A percentile compares a stretch with the other conserved stretches of the same genome.
phyloP scores from a whole-genome alignment of 2,329 filamentous ascomycete genomes.

The Claviceps fusiformis region DNA sequence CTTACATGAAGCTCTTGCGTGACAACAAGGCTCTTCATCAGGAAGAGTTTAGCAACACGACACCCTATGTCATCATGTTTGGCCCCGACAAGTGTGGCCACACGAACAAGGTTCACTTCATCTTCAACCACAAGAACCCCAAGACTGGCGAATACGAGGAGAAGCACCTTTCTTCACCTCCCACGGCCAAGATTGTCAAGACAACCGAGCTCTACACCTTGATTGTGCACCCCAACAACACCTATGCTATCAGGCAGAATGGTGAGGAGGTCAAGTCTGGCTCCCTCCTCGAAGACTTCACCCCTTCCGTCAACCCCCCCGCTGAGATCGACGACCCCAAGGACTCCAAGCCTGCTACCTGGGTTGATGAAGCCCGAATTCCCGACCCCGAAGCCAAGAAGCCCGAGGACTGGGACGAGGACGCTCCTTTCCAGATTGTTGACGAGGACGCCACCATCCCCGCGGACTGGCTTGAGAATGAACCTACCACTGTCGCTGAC shows the following conservation, averaged over 20 bases:
- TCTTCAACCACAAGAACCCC: constrained; percentile 99
- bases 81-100: constrained; percentile 98
- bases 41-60: constrained; percentile 95
- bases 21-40: constrained; percentile 95
- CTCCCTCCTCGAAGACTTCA: constrained; percentile 87
- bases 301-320: constrained; percentile 80
- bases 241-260: constrained; percentile 83
- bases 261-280: constrained; percentile 79
- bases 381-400: constrained; percentile 85
- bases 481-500: constrained; percentile 71
- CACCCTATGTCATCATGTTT: constrained; percentile 99
- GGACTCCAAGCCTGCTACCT: constrained; percentile 87
- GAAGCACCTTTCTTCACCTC: constrained; percentile 86
- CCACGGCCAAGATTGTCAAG: constrained; percentile 80
- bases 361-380: constrained; percentile 90
- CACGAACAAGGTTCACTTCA: constrained; percentile 98
- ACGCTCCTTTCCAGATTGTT: constrained; percentile 89
- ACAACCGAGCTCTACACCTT: constrained; percentile 90
- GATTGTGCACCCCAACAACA: constrained; percentile 93
- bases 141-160: constrained; percentile 99
- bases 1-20: constrained; percentile 96
- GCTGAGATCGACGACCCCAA: constrained; percentile 92
- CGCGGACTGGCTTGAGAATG: constrained; percentile 90
- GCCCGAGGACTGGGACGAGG: constrained; percentile 98
- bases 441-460: constrained; percentile 86